Evolutionary conservation across 2,329 filamentous ascomycete genomes (phyloP).

Genomic region (Diaporthe amygdali): DNA sequence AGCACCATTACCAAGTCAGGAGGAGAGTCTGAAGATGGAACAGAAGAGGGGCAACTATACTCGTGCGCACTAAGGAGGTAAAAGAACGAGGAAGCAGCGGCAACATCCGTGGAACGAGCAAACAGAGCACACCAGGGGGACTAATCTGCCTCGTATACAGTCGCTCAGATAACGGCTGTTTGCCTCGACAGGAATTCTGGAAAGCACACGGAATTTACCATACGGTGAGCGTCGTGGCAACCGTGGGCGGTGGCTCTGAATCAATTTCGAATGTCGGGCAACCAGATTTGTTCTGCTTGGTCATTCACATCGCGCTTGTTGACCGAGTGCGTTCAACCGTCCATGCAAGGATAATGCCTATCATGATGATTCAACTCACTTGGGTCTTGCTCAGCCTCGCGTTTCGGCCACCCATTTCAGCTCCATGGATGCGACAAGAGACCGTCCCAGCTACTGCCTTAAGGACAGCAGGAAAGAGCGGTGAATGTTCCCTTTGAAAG

Average conservation of each 20-base stretch:
- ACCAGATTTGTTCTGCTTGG: background rate
- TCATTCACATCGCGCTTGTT: background rate
- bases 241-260: background rate
- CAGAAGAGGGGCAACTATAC: conserved; percentile 71
- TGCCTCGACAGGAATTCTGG: no score
- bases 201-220: background rate
- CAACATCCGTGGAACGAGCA: background rate
- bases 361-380: background rate
- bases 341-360: background rate
- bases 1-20: conserved; percentile 80
- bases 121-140: no score
- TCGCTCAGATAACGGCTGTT: background rate
- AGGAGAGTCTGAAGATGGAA: conserved; percentile 80
- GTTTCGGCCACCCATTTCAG: background rate
- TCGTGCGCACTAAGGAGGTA: conserved; percentile 46
- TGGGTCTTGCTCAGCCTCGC: background rate
- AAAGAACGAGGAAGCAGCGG: background rate
- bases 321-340: background rate
- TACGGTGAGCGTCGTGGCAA: background rate
- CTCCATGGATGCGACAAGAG: no score
- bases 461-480: background rate
- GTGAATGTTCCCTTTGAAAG: no score
- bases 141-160: background rate
- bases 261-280: background rate
- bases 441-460: background rate